Conservation (phyloP, 139 green algal genomes). For the Yamagishiella unicocca region DNA sequence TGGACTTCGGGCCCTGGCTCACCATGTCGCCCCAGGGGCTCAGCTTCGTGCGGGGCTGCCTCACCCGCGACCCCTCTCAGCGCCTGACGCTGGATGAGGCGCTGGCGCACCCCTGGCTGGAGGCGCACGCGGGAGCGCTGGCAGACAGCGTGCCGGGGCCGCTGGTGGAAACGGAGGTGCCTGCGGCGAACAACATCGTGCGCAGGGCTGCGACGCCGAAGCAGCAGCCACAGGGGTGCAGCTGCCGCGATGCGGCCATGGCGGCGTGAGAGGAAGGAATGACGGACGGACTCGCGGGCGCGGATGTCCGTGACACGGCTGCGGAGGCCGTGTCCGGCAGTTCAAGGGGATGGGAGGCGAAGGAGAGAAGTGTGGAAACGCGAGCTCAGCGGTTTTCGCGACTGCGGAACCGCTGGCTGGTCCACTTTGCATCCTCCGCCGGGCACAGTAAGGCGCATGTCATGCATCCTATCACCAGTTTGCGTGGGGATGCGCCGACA, state of each 20-base stretch:
- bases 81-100: conserved; percentile 63
- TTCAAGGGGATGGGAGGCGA: too few relatives aligned
- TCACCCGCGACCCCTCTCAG: conserved; percentile 48
- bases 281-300: too few relatives aligned
- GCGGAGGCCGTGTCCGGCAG: too few relatives aligned
- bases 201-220: not conserved
- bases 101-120: conserved; percentile 64
- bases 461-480: too few relatives aligned
- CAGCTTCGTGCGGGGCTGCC: conserved; percentile 59
- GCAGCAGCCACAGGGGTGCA: not conserved
- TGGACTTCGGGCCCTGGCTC: conserved; percentile 64
- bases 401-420: too few relatives aligned
- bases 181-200: conserved; percentile 34
- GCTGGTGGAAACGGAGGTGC: conserved; percentile 20
- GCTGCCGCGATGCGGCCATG: not conserved
- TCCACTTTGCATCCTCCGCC: too few relatives aligned
- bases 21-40: conserved; percentile 59
- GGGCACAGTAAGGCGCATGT: too few relatives aligned
- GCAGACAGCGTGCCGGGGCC: not conserved
- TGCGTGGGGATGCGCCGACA: too few relatives aligned
- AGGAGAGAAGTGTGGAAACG: too few relatives aligned
- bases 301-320: too few relatives aligned
- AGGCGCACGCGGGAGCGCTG: not conserved
- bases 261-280: conserved; percentile 26
- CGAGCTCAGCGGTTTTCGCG: too few relatives aligned